phyloP scores from a whole-genome alignment of 1,284 basidiomycete genomes.

The Cutaneotrichosporon sp. region DNA sequence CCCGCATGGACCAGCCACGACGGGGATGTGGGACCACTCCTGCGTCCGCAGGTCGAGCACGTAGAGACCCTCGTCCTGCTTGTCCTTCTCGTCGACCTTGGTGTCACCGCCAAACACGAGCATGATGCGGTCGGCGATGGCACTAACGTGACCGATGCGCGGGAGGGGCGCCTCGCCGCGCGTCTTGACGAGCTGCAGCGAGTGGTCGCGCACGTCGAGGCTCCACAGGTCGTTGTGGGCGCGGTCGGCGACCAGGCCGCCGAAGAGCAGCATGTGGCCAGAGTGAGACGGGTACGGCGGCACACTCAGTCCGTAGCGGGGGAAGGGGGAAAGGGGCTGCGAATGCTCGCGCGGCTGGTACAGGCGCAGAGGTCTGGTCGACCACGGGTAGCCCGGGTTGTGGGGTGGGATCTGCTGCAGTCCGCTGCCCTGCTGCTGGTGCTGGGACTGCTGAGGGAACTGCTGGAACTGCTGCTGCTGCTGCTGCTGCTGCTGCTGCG shows the following conservation, averaged over 20 bases:
- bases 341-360: conserved; percentile 29
- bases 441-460: not conserved
- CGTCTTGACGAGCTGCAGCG: conserved; percentile 78
- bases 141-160: conserved; percentile 93
- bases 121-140: conserved; percentile 91
- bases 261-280: conserved; percentile 95
- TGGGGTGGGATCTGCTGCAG: conserved; percentile 5
- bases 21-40: conserved; percentile 86
- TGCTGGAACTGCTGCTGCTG: conserved; percentile 7
- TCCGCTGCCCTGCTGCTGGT: not conserved
- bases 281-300: conserved; percentile 75
- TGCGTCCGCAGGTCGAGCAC: conserved; percentile 93
- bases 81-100: conserved; percentile 68
- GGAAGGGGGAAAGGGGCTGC: conserved; percentile 67
- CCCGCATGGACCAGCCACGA: conserved; percentile 76
- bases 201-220: conserved; percentile 76
- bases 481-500: conserved; percentile 6
- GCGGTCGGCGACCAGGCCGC: conserved; percentile 89
- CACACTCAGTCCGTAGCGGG: conserved; percentile 95
- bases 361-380: conserved; percentile 25
- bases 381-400: conserved; percentile 33
- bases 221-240: conserved; percentile 94
- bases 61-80: conserved; percentile 92
- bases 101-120: conserved; percentile 99
- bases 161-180: conserved; percentile 86